Evolutionary conservation across 1,139 yeast genomes (phyloP), one percentile per base, ranked within the genome.

Genomic region (Protomyces lactucae-debilis): DNA sequence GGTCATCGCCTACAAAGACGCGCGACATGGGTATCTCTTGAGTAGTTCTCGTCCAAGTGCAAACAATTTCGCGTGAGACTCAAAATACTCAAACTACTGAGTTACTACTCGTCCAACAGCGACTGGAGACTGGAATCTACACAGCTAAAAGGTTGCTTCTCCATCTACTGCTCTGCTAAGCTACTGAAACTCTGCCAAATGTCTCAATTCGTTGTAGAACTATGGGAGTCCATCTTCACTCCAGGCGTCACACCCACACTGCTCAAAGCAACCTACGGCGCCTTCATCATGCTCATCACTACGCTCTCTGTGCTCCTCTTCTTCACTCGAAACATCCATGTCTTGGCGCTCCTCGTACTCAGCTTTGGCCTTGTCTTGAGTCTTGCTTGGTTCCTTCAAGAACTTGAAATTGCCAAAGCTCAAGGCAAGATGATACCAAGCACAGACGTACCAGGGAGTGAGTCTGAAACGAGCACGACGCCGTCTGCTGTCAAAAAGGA

Each of bases 241-340:
- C 98, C 98, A 1, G 99, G 99, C 0, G 84, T 96, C 0, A 83
- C 93, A 0, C 97, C 97, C 0, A 91, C 95, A 0, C 80, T 93
- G 63, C 79, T 91, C 18, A 80, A 82, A 52, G 97, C 98, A 9
- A 88, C 95, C 0, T 95, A 88, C 71, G 79, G 76, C 0, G 84
- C 93, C 1, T 88, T 88, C 71, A 77, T 79, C 1, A 77, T 84
- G 10, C 77, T 88, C 65, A 72, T 82, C 16, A 45, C 76, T 8
- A 79, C 92, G 1, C 79, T 92, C 69, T 68, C 78, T 1, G 76
- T 79, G 65, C 81, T 92, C 75, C 81, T 88, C 32, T 81, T 78
- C 70, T 78, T 86, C 66, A 87, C 93, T 5, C 73, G 81, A 55
- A 86, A 88, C 56, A 82, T 91, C 73, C 77, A 88, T 65, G 86